These are phyloP conservation scores for Bruguiera hainesii DNA, from an alignment of 441 rosid genomes.

Conservation along the genomic window DNA sequence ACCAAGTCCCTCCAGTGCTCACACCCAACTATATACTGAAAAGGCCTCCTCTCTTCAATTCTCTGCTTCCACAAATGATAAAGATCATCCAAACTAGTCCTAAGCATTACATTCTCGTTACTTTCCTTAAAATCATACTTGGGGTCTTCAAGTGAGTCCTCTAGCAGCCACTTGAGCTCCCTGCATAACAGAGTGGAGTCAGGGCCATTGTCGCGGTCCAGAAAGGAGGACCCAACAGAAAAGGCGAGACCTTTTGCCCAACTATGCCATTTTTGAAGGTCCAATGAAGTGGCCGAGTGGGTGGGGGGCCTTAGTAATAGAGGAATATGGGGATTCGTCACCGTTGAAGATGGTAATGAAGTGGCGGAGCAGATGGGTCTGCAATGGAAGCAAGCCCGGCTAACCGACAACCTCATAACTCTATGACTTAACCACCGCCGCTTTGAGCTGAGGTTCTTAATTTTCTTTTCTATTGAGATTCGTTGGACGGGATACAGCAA, in stretches of 20 bases:
- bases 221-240: slow-evolving; percentile 54
- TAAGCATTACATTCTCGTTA: slow-evolving; percentile 26
- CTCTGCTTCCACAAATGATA: slow-evolving; percentile 72
- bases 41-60: slow-evolving; percentile 77
- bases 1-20: slow-evolving; percentile 93
- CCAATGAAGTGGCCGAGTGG: slow-evolving; percentile 40
- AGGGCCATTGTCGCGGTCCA: slow-evolving; percentile 51
- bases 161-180: slow-evolving; percentile 89
- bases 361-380: slow-evolving; percentile 24
- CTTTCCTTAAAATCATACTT: slow-evolving; percentile 8
- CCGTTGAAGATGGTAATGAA: slow-evolving; percentile 8
- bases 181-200: slow-evolving; percentile 52
- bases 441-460: too few species aligned
- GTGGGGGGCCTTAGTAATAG: slow-evolving; percentile 50
- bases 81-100: slow-evolving; percentile 52
- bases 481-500: too few species aligned
- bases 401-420: slow-evolving; percentile 17
- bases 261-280: slow-evolving; percentile 59
- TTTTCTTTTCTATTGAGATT: too few species aligned
- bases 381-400: slow-evolving; percentile 4
- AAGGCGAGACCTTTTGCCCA: slow-evolving; percentile 70
- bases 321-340: slow-evolving; percentile 41
- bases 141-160: slow-evolving; percentile 52
- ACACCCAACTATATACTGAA: slow-evolving; percentile 88
- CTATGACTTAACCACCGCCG: too few species aligned